These are phyloP conservation scores for Botryotinia narcissicola DNA, from an alignment of 2,329 filamentous ascomycete genomes.

Conservation along the genomic window DNA sequence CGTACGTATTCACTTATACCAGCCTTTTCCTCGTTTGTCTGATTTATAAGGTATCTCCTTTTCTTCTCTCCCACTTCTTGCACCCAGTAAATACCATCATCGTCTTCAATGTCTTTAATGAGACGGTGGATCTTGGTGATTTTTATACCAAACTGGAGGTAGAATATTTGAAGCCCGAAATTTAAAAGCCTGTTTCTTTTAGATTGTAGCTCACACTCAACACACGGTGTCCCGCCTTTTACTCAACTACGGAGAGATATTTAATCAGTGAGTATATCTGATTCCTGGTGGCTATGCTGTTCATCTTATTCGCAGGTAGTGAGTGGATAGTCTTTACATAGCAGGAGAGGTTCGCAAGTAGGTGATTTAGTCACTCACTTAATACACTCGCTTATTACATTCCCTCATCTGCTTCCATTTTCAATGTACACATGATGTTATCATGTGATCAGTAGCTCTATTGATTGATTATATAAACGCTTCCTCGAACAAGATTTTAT, in stretches of 20 bases:
- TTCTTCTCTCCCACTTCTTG: neutral
- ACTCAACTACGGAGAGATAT: rapidly evolving
- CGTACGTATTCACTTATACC: neutral
- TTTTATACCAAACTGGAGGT: neutral
- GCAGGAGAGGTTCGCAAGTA: neutral
- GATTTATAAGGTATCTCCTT: neutral
- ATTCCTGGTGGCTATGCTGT: neutral
- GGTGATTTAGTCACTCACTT: no score
- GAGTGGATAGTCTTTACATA: neutral
- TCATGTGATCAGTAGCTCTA: neutral
- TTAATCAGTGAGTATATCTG: neutral
- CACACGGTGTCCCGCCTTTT: no score
- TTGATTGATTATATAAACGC: neutral
- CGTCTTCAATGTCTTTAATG: neutral
- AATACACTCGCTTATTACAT: neutral
- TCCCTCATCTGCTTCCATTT: neutral
- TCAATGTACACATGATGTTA: neutral
- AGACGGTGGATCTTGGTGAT: rapidly evolving
- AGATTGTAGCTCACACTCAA: no score
- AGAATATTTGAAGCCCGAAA: neutral
- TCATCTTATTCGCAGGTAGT: neutral
- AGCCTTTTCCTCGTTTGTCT: neutral
- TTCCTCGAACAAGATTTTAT: neutral
- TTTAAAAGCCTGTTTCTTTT: no score
- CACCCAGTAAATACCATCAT: neutral